Evolutionary conservation across 2,329 filamentous ascomycete genomes (phyloP).

Genomic region (Monosporascus sp.): DNA sequence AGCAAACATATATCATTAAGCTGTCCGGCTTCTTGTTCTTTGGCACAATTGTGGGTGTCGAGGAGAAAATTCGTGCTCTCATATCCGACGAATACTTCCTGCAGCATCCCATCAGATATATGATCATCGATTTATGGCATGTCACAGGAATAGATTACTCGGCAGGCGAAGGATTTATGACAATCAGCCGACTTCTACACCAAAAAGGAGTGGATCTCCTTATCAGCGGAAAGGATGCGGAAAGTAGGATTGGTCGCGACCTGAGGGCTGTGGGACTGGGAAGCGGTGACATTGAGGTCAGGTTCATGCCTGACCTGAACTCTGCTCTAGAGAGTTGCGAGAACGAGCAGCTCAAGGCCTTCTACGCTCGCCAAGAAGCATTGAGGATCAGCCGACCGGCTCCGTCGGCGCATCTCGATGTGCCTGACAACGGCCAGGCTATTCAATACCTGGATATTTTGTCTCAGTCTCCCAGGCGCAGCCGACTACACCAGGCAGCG

Average conservation of each 20-base stretch:
- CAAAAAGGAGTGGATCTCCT: conserved; percentile 75
- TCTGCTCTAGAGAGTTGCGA: conserved; percentile 91
- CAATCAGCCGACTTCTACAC: conserved; percentile 78
- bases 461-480: conserved; percentile 76
- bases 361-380: conserved; percentile 67
- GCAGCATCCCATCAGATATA: conserved; percentile 75
- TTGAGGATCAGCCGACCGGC: conserved; percentile 42
- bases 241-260: conserved; percentile 70
- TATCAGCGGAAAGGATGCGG: conserved; percentile 74
- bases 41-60: conserved; percentile 92
- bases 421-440: conserved; percentile 36
- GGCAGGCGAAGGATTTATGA: conserved; percentile 89
- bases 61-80: conserved; percentile 76
- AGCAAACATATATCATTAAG: conserved; percentile 87
- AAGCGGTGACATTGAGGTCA: conserved; percentile 66
- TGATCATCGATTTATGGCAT: conserved; percentile 83
- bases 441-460: conserved; percentile 32
- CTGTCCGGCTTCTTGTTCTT: conserved; percentile 96
- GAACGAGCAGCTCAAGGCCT: conserved; percentile 81
- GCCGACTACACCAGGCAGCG: conserved; percentile 73
- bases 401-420: conserved; percentile 42
- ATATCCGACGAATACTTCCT: conserved; percentile 79
- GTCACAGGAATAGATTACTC: conserved; percentile 95
- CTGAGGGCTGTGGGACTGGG: conserved; percentile 81
- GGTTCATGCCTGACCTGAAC: conserved; percentile 84